Evolutionary conservation across 371 early-diverging fungal species (phyloP).

Genomic region (Dinochytrium kinnereticum): DNA sequence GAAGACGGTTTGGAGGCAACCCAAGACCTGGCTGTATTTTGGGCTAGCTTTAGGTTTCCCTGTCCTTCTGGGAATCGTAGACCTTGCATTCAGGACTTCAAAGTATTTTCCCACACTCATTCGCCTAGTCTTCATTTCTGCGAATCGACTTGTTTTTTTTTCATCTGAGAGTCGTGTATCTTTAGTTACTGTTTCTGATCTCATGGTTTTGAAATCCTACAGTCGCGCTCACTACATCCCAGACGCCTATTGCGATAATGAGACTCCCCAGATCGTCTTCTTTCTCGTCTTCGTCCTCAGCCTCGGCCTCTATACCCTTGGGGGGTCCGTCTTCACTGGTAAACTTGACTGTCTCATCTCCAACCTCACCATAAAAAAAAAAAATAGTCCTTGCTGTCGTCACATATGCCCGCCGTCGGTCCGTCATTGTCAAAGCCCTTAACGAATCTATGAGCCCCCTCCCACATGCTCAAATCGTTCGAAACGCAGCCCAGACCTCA

Average conservation of each 20-base stretch:
- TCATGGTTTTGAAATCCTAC: neutral
- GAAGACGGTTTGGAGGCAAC: neutral
- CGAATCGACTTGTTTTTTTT: neutral
- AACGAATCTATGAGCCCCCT: neutral
- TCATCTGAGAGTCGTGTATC: neutral
- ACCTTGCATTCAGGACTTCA: neutral
- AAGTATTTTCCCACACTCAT: neutral
- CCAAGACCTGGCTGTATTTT: neutral
- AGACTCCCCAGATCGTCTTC: neutral
- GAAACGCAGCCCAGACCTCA: neutral
- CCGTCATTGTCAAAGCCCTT: neutral
- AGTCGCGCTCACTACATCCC: conserved; percentile 3
- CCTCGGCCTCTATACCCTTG: conserved; percentile 10
- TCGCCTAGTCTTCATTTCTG: neutral
- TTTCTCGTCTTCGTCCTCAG: conserved; percentile 1
- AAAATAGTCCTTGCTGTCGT: conserved; percentile 8
- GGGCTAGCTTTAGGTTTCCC: neutral
- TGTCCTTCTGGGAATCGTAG: neutral
- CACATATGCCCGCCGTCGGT: conserved; percentile 5
- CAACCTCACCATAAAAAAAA: neutral
- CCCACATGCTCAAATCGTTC: neutral
- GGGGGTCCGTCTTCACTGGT: conserved; percentile 15
- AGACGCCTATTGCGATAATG: conserved; percentile 11
- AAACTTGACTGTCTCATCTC: neutral
- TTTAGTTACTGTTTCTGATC: neutral